Conservation (phyloP, 2,329 filamentous ascomycete species). For the Phialemoniopsis sp. region DNA sequence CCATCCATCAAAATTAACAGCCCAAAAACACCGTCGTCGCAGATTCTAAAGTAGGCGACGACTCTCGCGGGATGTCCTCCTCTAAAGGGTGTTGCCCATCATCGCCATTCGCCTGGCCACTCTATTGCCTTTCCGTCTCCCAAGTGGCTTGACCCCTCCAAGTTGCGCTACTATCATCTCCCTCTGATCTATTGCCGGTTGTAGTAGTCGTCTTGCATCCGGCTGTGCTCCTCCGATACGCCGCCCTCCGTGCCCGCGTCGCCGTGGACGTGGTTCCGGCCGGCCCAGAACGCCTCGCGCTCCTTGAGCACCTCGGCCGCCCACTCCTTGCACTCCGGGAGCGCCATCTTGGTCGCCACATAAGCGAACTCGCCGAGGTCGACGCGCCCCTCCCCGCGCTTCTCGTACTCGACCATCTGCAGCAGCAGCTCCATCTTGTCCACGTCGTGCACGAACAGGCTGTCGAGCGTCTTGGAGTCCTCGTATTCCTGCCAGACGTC, state of each 20-base stretch:
- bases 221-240: constrained; percentile 27
- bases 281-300: constrained; percentile 68
- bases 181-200: constrained; percentile 5
- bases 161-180: too few species aligned
- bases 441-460: constrained; percentile 89
- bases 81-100: too few species aligned
- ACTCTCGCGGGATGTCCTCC: too few species aligned
- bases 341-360: constrained; percentile 67
- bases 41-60: too few species aligned
- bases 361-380: constrained; percentile 86
- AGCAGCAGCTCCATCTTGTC: constrained; percentile 94
- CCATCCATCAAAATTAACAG: too few species aligned
- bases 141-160: too few species aligned
- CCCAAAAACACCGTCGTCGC: too few species aligned
- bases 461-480: constrained; percentile 77
- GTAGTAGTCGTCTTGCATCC: constrained; percentile 49
- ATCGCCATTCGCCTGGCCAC: too few species aligned
- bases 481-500: constrained; percentile 95
- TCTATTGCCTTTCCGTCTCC: too few species aligned
- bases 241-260: constrained; percentile 35
- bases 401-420: constrained; percentile 97
- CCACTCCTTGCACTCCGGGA: constrained; percentile 80
- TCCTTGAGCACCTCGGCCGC: constrained; percentile 72
- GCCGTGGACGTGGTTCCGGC: constrained; percentile 40
- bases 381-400: constrained; percentile 55